These are phyloP conservation scores for Aspergillus coremiiformis DNA, from an alignment of 495 filamentous ascomycete genomes.

Conservation along the genomic window DNA sequence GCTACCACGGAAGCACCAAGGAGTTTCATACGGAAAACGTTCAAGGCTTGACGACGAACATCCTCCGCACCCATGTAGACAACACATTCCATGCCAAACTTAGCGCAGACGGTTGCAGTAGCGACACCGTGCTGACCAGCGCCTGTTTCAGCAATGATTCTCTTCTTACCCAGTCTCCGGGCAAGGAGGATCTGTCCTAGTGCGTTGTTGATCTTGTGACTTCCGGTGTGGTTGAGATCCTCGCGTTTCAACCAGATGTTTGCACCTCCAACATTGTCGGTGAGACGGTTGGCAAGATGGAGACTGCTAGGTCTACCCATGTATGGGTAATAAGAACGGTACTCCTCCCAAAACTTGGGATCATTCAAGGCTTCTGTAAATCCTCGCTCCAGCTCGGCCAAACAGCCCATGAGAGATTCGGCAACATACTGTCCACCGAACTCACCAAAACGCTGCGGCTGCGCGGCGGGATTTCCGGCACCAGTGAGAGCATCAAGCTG, in stretches of 20 bases:
- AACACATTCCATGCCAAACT: constrained; percentile 92
- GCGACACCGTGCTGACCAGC: constrained; percentile 97
- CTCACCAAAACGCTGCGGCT: constrained; percentile 85
- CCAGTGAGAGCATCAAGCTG: constrained; percentile 68
- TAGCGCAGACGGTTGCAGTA: constrained; percentile 90
- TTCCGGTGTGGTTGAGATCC: constrained; percentile 79
- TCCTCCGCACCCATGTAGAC: constrained; percentile 97
- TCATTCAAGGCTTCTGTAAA: constrained; percentile 82
- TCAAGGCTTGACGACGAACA: constrained; percentile 84
- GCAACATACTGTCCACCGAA: constrained; percentile 99
- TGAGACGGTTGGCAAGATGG: constrained; percentile 80
- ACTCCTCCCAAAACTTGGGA: constrained; percentile 94
- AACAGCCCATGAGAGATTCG: constrained; percentile 94
- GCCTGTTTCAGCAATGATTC: constrained; percentile 93
- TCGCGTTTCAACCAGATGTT: constrained; percentile 95
- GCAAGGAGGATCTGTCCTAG: constrained; percentile 84
- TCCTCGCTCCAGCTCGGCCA: constrained; percentile 83
- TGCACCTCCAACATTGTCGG: constrained; percentile 79
- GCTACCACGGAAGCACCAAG: constrained; percentile 82
- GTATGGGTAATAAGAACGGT: constrained; percentile 91
- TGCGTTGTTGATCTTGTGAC: constrained; percentile 97
- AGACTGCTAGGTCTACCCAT: constrained; percentile 93
- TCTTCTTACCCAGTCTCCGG: constrained; percentile 73
- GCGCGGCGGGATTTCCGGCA: constrained; percentile 41
- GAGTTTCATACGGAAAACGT: constrained; percentile 95